phyloP scores from a whole-genome alignment of 2,329 filamentous ascomycete genomes.

The Capronia epimyces region DNA sequence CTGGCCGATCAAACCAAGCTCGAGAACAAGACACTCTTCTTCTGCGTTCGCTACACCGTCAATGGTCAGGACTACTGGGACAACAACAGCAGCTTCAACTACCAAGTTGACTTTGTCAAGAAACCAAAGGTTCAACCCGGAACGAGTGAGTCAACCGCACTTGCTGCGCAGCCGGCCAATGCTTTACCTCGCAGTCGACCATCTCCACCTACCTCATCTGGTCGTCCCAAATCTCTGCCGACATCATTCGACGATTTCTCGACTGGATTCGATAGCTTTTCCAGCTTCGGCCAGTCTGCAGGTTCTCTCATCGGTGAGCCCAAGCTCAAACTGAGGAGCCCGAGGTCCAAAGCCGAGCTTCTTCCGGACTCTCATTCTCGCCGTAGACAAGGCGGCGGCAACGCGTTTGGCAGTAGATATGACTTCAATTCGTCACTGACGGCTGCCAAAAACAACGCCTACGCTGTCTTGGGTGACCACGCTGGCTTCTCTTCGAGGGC shows the following conservation, averaged over 20 bases:
- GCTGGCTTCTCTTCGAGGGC: constrained; percentile 26
- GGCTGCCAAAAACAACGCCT: constrained; percentile 63
- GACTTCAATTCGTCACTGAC: constrained; percentile 90
- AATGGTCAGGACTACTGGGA: constrained; percentile 89
- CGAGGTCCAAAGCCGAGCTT: constrained; percentile 58
- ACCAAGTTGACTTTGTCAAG: constrained; percentile 88
- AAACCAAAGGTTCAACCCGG: constrained; percentile 56
- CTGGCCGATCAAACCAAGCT: constrained; percentile 85
- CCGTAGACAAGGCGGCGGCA: constrained; percentile 51
- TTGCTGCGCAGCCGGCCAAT: constrained; percentile 48
- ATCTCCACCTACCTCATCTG: constrained; percentile 51
- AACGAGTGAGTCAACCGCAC: constrained; percentile 44
- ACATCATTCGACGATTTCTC: constrained; percentile 65
- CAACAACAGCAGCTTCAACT: constrained; percentile 82
- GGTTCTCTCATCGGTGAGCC: constrained; percentile 61
- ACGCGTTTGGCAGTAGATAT: constrained; percentile 86
- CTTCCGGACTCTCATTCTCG: constrained; percentile 53
- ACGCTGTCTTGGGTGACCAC: constrained; percentile 27
- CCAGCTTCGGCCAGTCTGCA: constrained; percentile 53
- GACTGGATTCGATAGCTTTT: constrained; percentile 52
- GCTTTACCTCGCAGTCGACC: constrained; percentile 64
- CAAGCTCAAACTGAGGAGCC: constrained; percentile 64
- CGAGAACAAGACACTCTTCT: constrained; percentile 84
- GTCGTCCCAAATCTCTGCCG: constrained; percentile 50
- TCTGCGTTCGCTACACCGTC: constrained; percentile 84